Evolutionary conservation across 2,329 filamentous ascomycete species (phyloP).

Genomic region (Fusarium sp.): DNA sequence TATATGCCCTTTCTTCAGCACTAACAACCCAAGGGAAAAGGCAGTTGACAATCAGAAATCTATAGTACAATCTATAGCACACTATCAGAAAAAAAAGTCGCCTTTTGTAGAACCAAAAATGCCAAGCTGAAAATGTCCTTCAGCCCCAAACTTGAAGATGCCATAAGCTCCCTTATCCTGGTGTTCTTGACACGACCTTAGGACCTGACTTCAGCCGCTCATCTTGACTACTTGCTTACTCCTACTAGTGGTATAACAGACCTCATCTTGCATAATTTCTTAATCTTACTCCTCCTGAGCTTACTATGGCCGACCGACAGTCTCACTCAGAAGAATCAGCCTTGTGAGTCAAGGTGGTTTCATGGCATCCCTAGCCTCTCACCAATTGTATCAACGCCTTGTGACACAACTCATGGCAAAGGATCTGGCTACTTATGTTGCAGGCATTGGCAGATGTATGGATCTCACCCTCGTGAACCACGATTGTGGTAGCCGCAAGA

Average conservation of each 20-base stretch:
- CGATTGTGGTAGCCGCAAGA: neutral
- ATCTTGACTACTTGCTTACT: neutral
- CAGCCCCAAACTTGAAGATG: constrained; percentile 18
- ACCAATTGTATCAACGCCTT: neutral
- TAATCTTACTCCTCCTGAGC: constrained; percentile 7
- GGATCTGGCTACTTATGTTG: constrained; percentile 6
- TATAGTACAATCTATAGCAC: neutral
- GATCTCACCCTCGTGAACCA: constrained; percentile 12
- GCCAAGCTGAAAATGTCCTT: constrained; percentile 8
- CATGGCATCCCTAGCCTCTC: neutral
- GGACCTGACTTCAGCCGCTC: neutral
- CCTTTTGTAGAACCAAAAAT: neutral
- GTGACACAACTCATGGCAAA: neutral
- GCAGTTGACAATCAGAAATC: neutral
- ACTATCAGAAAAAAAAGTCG: neutral
- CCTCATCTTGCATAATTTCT: constrained; percentile 3
- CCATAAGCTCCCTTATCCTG: constrained; percentile 1
- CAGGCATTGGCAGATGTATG: neutral
- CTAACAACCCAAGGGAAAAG: neutral
- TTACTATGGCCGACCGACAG: neutral
- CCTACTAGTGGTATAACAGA: neutral
- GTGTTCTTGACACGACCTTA: constrained; percentile 13
- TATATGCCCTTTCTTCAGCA: neutral
- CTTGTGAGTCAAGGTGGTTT: constrained; percentile 1
- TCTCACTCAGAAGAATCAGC: constrained; percentile 15